Evolutionary conservation across 225 moss, liverwort and hornwort species (phyloP).

Genomic region (Pseudoscleropodium purum): DNA sequence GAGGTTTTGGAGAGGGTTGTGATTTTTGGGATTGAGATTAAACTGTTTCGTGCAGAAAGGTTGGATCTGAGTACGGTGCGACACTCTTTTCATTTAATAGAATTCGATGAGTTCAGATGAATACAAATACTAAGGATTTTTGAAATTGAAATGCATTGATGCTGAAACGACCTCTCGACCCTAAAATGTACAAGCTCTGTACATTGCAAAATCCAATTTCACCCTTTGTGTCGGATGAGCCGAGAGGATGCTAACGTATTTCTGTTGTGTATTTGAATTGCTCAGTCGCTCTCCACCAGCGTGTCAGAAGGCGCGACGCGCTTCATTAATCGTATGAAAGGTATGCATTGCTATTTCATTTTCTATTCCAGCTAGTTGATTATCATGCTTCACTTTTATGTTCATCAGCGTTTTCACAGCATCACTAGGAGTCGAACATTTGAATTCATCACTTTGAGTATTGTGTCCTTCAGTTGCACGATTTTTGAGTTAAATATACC

Average conservation of each 20-base stretch:
- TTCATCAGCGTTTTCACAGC: neutral
- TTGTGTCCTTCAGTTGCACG: neutral
- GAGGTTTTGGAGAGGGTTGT: neutral
- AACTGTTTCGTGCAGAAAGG: neutral
- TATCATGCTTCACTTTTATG: neutral
- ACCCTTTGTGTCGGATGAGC: neutral
- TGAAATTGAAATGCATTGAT: neutral
- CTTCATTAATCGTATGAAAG: constrained; percentile 53
- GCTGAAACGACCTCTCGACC: neutral
- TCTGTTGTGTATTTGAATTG: neutral
- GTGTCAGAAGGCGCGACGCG: constrained; percentile 36
- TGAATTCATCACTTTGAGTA: neutral
- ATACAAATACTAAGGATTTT: neutral
- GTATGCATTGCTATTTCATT: neutral
- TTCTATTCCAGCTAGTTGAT: neutral
- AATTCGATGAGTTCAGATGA: neutral
- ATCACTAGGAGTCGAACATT: neutral
- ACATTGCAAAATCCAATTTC: neutral
- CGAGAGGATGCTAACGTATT: neutral
- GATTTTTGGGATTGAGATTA: neutral
- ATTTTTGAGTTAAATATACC: neutral
- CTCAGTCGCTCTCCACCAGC: constrained; percentile 46
- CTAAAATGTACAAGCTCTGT: neutral
- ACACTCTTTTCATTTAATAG: neutral
- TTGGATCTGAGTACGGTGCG: neutral